Evolutionary conservation across 1,284 basidiomycete genomes (phyloP), one percentile per base, ranked within the genome.

Genomic region (Trichosporon asahii): DNA sequence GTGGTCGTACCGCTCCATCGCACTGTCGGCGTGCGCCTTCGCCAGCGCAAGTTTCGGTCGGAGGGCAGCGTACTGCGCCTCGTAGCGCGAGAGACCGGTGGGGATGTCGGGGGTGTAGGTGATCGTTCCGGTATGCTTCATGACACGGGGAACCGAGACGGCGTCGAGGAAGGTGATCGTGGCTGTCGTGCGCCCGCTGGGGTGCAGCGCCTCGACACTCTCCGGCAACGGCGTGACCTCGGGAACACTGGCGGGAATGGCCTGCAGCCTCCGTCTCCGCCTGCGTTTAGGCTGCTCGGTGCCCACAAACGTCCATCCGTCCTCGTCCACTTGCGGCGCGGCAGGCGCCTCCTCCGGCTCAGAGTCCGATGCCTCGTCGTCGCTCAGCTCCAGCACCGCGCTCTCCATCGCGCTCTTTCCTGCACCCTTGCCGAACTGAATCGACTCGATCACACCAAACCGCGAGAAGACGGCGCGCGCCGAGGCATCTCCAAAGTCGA

Each of bases 401-500:
- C 71, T 65, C 68, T 80, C 82, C n/a, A 81, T 70, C 1, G 75
- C 73, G 15, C 75, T 76, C 21, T 72, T 70, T 11, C 66, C 69
- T 15, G 69, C 31, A 12, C 63, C 72, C 6, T 73, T 73, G 3
- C 77, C 76, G 57, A 93, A 90, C 0, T 88, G 77, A 2, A 94
- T 88, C 68, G 85, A 86, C 82, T 95, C 93, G 14, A 95, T 86
- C 0, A 89, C 90, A 18, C 93, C 94, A 71, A 86, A 88, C 15
- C 85, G 78, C 76, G 89, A 90, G 85, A 94, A 94, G 23, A 95
- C 85, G 1, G 88, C 82, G 2, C 88, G 85, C 1, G 95, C 82
- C 77, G 93, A 91, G 64, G 90, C 86, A 74, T 91, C 90, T 0
- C 91, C 91, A 3, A 91, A 88, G 80, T 95, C 93, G 66, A 91